Conservation (phyloP, 371 early-diverging fungal species). For the Coemansia sp. region DNA sequence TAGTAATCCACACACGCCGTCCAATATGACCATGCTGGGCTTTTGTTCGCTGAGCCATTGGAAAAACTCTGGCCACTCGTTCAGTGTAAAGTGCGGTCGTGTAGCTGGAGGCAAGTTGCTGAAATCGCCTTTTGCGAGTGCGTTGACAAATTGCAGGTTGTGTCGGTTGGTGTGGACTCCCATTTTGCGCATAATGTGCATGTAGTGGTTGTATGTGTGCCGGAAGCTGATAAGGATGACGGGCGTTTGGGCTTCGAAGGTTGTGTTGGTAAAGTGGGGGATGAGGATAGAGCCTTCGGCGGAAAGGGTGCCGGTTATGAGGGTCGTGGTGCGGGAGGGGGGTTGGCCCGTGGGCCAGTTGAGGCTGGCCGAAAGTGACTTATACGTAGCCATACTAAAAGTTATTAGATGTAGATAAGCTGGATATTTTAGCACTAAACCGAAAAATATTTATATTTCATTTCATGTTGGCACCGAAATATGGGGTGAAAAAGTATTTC, state of each 20-base stretch:
- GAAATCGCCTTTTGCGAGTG: not conserved
- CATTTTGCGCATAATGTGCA: slow-evolving; percentile 47
- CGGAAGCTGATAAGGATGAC: slow-evolving; percentile 29
- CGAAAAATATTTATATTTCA: slow-evolving; percentile 2
- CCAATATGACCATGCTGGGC: slow-evolving; percentile 15
- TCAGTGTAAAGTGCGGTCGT: slow-evolving; percentile 22
- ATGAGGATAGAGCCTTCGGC: slow-evolving; percentile 22
- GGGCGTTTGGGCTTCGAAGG: not conserved
- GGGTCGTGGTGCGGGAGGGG: slow-evolving; percentile 14
- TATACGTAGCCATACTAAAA: slow-evolving; percentile 24
- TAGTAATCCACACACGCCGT: slow-evolving; percentile 33
- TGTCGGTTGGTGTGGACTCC: slow-evolving; percentile 25
- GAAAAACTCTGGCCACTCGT: slow-evolving; percentile 28
- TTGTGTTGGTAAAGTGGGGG: slow-evolving; percentile 32
- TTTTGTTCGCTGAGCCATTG: slow-evolving; percentile 15
- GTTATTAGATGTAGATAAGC: too few species aligned
- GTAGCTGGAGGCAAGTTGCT: slow-evolving; percentile 18
- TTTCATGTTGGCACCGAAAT: too few species aligned
- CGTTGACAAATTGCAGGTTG: slow-evolving; percentile 31
- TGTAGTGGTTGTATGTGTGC: slow-evolving; percentile 43
- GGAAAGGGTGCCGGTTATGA: slow-evolving; percentile 19
- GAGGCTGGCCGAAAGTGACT: slow-evolving; percentile 32
- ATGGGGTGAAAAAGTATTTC: not conserved
- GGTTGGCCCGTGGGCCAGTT: slow-evolving; percentile 40
- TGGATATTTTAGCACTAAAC: not conserved